Evolutionary conservation across 257 asterid species (phyloP).

Genomic region (Solanum virginianum): DNA sequence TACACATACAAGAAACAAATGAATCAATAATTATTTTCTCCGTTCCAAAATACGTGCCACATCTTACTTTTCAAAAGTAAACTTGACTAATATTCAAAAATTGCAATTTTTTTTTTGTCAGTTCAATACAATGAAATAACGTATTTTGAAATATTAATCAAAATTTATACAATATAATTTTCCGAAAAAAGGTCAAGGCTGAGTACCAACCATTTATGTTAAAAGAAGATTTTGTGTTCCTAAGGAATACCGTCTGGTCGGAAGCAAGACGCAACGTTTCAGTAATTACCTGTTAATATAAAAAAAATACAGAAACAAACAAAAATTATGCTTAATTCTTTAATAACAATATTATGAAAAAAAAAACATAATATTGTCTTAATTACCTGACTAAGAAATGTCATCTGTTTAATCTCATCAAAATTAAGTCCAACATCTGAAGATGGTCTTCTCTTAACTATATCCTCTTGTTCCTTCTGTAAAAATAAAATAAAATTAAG

Average conservation of each 20-base stretch:
- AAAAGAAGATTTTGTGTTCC: not conserved
- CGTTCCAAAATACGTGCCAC: not conserved
- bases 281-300: not conserved
- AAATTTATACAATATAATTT: no score
- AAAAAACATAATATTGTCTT: not conserved
- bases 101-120: no score
- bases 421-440: not conserved
- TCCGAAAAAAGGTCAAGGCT: no score
- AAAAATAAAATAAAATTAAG: not conserved
- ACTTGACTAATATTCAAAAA: no score
- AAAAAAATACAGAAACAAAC: not conserved
- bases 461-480: constrained; percentile 7
- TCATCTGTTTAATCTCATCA: constrained; percentile 6
- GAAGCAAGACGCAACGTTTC: constrained; percentile 2
- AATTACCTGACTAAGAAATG: not conserved
- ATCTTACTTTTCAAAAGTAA: not conserved
- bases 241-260: not conserved
- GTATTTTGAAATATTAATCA: no score
- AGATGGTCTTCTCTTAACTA: not conserved
- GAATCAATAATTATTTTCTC: not conserved
- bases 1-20: not conserved
- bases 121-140: no score
- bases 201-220: not conserved
- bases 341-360: no score
- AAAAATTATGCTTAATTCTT: no score